A percentile compares a stretch with the other conserved stretches of the same genome.
These are phyloP conservation scores for Yamadazyma triangularis DNA, from an alignment of 1,139 yeast species.

Conservation along the genomic window DNA sequence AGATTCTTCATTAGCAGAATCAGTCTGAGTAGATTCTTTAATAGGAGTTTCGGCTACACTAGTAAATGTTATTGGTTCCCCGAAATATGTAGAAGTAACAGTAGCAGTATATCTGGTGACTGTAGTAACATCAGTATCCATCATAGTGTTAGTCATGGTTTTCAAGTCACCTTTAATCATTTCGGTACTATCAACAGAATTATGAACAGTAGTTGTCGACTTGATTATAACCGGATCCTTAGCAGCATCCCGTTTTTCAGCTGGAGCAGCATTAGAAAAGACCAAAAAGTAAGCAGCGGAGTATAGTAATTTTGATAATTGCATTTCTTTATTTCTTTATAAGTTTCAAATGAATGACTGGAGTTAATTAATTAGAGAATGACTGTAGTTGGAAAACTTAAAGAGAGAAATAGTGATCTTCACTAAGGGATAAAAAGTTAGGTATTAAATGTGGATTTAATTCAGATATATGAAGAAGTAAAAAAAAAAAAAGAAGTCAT, in stretches of 20 bases:
- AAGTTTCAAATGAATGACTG: constrained; percentile 16
- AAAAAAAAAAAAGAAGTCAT: too few species aligned
- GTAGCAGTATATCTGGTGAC: constrained; percentile 45
- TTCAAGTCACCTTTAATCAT: constrained; percentile 28
- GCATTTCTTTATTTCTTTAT: too few species aligned
- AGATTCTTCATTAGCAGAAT: too few species aligned
- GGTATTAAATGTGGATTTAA: too few species aligned
- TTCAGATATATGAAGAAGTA: too few species aligned
- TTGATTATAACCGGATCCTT: constrained; percentile 32
- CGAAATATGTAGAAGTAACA: constrained; percentile 40
- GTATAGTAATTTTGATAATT: constrained; percentile 25
- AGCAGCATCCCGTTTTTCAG: constrained; percentile 18
- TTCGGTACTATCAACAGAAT: constrained; percentile 28
- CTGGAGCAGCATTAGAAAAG: constrained; percentile 27
- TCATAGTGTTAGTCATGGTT: constrained; percentile 26
- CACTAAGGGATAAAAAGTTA: too few species aligned
- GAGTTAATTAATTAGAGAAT: constrained; percentile 16
- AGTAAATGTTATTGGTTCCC: constrained; percentile 34
- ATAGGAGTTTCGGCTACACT: constrained; percentile 38
- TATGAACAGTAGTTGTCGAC: constrained; percentile 34
- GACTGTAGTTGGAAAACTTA: constrained; percentile 10
- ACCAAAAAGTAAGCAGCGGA: constrained; percentile 17
- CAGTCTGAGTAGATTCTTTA: too few species aligned
- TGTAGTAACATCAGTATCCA: constrained; percentile 33
- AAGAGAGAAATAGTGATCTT: constrained; percentile 4